These are phyloP conservation scores for Mortierella sp. DNA, from an alignment of 371 early-diverging fungal genomes.

Conservation along the genomic window DNA sequence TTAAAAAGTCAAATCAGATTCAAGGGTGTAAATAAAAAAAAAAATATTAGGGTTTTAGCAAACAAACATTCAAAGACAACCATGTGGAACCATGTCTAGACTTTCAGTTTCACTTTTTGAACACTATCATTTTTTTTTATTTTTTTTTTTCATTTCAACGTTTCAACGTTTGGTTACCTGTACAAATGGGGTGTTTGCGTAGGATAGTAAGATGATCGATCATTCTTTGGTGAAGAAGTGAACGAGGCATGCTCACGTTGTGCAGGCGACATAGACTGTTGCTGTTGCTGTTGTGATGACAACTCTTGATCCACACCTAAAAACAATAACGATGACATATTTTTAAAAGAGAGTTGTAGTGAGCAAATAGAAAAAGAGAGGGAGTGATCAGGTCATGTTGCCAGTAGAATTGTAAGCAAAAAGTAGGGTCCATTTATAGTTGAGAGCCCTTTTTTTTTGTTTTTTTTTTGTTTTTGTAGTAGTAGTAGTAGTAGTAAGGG, in stretches of 20 bases:
- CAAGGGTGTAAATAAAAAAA: too few relatives aligned
- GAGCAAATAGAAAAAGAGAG: background rate
- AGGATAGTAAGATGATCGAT: constrained; percentile 33
- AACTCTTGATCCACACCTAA: constrained; percentile 15
- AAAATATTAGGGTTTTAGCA: too few relatives aligned
- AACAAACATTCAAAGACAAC: too few relatives aligned
- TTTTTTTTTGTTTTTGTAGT: background rate
- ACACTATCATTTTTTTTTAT: too few relatives aligned
- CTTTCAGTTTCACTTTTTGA: too few relatives aligned
- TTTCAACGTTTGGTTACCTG: constrained; percentile 45
- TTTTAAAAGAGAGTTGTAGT: background rate
- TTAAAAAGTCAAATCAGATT: too few relatives aligned
- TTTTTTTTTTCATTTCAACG: too few relatives aligned
- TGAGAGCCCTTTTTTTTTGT: constrained; percentile 10
- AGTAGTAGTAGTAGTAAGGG: too few relatives aligned
- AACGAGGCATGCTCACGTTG: constrained; percentile 17
- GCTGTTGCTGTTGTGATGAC: constrained; percentile 10
- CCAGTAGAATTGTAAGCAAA: background rate
- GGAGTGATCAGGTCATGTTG: background rate
- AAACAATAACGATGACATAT: background rate
- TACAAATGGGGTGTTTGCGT: constrained; percentile 18
- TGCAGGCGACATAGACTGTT: constrained; percentile 4
- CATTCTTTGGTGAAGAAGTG: constrained; percentile 23
- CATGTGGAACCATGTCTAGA: too few relatives aligned
- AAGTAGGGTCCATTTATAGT: constrained; percentile 24